Evolutionary conservation across 202 grass and related monocot species (phyloP), one percentile per base, ranked within the genome.

Genomic region (Zizania palustris): DNA sequence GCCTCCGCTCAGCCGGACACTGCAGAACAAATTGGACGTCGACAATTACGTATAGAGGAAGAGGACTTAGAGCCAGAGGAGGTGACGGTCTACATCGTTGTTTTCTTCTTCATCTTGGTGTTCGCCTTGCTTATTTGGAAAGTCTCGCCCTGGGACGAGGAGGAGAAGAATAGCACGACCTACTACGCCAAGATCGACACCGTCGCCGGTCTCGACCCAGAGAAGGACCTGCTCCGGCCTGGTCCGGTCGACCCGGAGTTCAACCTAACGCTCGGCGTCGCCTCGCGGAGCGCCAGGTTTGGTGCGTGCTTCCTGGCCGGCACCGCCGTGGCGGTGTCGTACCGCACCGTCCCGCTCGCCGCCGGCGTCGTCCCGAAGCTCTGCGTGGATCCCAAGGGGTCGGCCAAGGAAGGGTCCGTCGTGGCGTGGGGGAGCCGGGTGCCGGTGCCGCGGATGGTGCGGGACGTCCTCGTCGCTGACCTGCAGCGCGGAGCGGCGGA

Each of bases 161-260:
- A 49, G 4, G 6, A 13, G 46, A 49, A 0, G 21, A 1, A 2
- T 2, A 3, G 14, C 11, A 11, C 67, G 3, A 15, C 16, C 4
- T 71, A 72, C 69, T 36, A 7, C 69, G 69, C 56, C 50, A 9
- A 2, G 5, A 72, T 72, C 69, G 50, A 54, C 36, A 9, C 16
- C 35, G 36, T 72, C 49, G 33, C 50, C 35, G 69, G 69, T 36
- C 69, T 72, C 49, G 18, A 57, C 69, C 50, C 69, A 2, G n/a
- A 5, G 50, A 39, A 15, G 49, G 69, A 57, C 50, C 69, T 72
- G 2, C 0, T 0, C 9, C 33, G n/a, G 10, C 16, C n/a, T 1
- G 6, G 28, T 28, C 28, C 36, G 49, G 4, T 72, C 69, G 1
- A 13, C 50, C 69, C 69, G 36, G 50, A 19, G 35, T 72, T 72